A percentile compares a stretch with the other conserved stretches of the same genome.
Conservation (phyloP, 345 rosid genomes). For the Salix viminalis region DNA sequence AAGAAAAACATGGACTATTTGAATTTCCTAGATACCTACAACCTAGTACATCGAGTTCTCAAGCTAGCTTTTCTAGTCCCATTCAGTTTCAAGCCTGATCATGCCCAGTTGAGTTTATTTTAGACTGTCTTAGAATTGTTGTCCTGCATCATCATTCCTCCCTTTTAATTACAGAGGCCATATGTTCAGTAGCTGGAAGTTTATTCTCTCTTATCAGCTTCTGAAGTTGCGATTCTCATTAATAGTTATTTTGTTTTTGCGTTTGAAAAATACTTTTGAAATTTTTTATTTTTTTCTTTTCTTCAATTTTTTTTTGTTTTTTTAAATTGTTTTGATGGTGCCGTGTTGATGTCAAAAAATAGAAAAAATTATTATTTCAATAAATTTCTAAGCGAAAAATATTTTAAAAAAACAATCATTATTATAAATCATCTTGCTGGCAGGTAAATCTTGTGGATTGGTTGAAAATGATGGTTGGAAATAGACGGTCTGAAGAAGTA, state of each 20-base stretch:
- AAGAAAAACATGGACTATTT: background rate
- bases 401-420: too few species aligned
- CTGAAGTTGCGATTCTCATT: background rate
- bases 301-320: too few species aligned
- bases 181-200: background rate
- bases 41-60: background rate
- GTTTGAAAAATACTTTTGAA: too few species aligned
- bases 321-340: too few species aligned
- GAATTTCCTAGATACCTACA: background rate
- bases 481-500: conserved; percentile 86
- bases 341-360: too few species aligned
- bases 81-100: background rate
- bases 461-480: conserved; percentile 99
- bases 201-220: background rate
- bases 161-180: background rate
- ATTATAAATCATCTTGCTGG: conserved; percentile 7
- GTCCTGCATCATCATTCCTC: background rate
- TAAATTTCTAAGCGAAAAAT: too few species aligned
- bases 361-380: too few species aligned
- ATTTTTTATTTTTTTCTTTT: too few species aligned
- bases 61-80: background rate
- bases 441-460: conserved; percentile 97
- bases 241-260: background rate
- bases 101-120: background rate
- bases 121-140: background rate